Evolutionary conservation across 2,329 filamentous ascomycete genomes (phyloP), one percentile per base, ranked within the genome.

Genomic region (Alternaria incomplexa): DNA sequence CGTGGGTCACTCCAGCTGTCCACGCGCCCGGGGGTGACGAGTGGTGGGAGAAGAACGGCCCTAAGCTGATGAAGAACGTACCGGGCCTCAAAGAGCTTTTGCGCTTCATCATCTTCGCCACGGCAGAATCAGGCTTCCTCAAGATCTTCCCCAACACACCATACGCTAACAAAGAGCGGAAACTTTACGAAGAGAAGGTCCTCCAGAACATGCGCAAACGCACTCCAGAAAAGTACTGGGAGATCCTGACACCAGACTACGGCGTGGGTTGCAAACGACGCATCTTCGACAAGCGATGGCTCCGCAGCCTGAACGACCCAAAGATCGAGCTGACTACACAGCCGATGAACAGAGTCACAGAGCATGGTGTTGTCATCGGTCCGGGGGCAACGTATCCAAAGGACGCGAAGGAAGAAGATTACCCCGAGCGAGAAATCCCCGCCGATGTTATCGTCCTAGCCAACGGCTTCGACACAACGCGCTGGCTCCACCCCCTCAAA

Each of bases 201-300:
- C 62, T 87, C 30, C 59, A 69, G 6, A 79, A 84, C 48, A 84
- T 89, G 81, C 83, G 81, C 61, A 70, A 74, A 5, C 80, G 75
- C 1, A 86, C 85, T 0, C 89, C 89, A 0, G 79, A 84, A 53
- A 85, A 88, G 74, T 91, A 90, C 62, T 86, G 88, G 64, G 85
- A 88, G 28, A 82, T 89, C 7, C 73, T 91, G 36, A 87, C 87
- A 1, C 89, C 89, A 0, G 84, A 90, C 53, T 91, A 89, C 60
- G 82, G 84, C 47, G 76, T 90, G 13, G 88, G 88, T 1, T 90
- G 88, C 78, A 91, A 90, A 78, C 80, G 89, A n/a, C 83, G 88
- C 13, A 85, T 91, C 58, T 85, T 86, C 56, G 87, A 90, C 62
- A 81, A 83, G 3, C 81, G 81, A 1, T 91, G 89, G 80, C 82